Evolutionary conservation across 1,139 yeast genomes (phyloP).

Genomic region (Magnusiomyces suaveolens): DNA sequence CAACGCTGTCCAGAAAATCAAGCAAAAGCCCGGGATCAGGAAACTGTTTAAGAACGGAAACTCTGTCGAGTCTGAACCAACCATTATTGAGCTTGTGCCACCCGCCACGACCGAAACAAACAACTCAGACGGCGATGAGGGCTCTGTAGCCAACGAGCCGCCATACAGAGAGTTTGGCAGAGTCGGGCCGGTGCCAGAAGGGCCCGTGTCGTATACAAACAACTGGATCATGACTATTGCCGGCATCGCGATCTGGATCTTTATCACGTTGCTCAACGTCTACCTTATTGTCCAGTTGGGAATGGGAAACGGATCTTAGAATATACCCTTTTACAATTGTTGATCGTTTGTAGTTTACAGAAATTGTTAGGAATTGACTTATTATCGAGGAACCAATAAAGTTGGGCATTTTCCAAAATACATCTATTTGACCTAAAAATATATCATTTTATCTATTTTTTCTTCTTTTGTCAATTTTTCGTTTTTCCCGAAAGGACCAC

Average conservation of each 20-base stretch:
- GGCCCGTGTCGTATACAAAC: conserved; percentile 34
- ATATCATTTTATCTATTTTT: no score
- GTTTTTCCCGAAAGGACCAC: no score
- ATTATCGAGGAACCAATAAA: no score
- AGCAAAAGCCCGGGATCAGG: neutral
- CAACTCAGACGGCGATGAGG: neutral
- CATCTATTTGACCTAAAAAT: no score
- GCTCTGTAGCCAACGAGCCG: neutral
- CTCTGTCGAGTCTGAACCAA: neutral
- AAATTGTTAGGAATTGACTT: no score
- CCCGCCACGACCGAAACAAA: neutral
- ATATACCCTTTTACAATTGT: no score
- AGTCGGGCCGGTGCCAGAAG: conserved; percentile 2
- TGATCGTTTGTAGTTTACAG: no score
- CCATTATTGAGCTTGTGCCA: neutral
- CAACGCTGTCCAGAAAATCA: neutral
- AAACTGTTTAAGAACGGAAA: neutral
- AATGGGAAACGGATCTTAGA: conserved; percentile 46
- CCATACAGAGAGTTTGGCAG: neutral
- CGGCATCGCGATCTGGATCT: conserved; percentile 49
- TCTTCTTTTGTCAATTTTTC: no score
- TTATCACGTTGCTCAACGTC: conserved; percentile 53
- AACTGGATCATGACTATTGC: conserved; percentile 46
- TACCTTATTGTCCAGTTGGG: conserved; percentile 63
- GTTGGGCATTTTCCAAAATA: no score